These are phyloP conservation scores for Eimeria zaria DNA, from an alignment of 169 alveolate species.

Conservation along the genomic window DNA sequence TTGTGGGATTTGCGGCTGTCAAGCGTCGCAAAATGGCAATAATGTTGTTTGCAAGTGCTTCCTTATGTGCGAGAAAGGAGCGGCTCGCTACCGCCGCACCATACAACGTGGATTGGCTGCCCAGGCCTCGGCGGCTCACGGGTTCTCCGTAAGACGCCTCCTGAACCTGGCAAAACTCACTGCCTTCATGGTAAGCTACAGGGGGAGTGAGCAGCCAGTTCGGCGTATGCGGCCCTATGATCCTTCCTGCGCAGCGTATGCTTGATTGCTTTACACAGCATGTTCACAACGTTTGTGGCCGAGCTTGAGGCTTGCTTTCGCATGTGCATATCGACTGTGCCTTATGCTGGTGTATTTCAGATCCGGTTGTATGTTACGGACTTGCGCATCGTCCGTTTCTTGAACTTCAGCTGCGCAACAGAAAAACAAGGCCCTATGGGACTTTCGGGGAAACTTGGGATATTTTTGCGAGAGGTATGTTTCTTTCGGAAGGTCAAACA, in stretches of 20 bases:
- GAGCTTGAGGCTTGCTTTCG: background rate
- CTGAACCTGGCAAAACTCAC: conserved; percentile 82
- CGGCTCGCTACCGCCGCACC: conserved; percentile 67
- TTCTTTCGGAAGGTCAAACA: background rate
- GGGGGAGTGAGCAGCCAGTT: background rate
- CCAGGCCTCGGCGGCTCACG: conserved; percentile 84
- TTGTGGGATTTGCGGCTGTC: conserved; percentile 78
- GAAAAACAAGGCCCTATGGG: conserved; percentile 77
- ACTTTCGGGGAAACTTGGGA: conserved; percentile 81
- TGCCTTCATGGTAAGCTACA: conserved; percentile 71
- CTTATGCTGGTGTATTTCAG: conserved; percentile 14
- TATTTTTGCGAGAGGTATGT: conserved; percentile 74
- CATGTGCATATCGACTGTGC: background rate
- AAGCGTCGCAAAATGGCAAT: background rate
- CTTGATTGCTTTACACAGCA: background rate
- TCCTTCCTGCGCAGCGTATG: background rate
- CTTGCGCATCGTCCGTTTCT: conserved; percentile 78
- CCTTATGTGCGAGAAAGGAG: conserved; percentile 62
- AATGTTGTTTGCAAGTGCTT: conserved; percentile 69
- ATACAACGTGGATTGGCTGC: conserved; percentile 81
- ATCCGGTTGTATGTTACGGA: conserved; percentile 74
- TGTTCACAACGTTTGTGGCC: background rate
- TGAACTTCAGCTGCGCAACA: conserved; percentile 64
- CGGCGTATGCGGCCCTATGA: background rate
- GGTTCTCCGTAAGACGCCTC: conserved; percentile 71